A percentile compares a stretch with the other conserved stretches of the same genome.
phyloP scores from a whole-genome alignment of 371 early-diverging fungal genomes.

The Rhizopus arrhizus region DNA sequence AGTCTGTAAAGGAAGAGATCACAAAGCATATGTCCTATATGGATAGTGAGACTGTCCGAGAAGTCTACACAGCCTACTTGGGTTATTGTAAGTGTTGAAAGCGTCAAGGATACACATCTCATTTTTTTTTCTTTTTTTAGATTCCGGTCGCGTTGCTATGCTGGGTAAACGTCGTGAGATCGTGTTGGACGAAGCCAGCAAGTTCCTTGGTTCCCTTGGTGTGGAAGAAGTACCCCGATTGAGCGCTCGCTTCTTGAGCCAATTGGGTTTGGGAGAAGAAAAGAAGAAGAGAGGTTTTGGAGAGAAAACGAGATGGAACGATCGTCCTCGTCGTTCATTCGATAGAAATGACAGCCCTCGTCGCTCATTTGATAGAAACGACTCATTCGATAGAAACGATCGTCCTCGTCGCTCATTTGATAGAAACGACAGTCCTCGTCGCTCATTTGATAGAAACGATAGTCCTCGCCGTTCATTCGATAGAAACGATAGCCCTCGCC shows the following conservation, averaged over 20 bases:
- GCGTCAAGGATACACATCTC: background rate
- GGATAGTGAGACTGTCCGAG: constrained; percentile 53
- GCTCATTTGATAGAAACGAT: too few species aligned
- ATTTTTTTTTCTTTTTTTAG: constrained; percentile 17
- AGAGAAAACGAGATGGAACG: background rate
- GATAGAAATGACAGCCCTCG: too few species aligned
- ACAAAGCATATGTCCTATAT: constrained; percentile 26
- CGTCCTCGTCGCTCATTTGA: too few species aligned
- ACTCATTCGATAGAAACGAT: too few species aligned
- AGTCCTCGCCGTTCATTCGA: too few species aligned
- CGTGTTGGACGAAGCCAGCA: constrained; percentile 42
- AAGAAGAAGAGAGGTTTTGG: constrained; percentile 4
- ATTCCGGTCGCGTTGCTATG: constrained; percentile 44
- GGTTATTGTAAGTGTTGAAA: constrained; percentile 65
- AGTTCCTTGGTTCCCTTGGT: constrained; percentile 48
- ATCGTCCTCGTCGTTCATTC: too few species aligned
- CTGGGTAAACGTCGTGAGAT: constrained; percentile 46
- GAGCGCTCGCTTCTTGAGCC: constrained; percentile 47
- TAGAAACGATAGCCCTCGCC: too few species aligned
- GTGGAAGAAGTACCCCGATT: constrained; percentile 54
- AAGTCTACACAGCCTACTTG: constrained; percentile 66
- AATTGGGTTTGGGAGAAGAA: constrained; percentile 40
- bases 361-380: too few species aligned
- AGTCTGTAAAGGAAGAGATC: constrained; percentile 21
- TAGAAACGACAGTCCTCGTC: too few species aligned